Evolutionary conservation across 2,329 filamentous ascomycete genomes (phyloP).

Genomic region (Ophiognomonia clavigignenti-juglandacearum): DNA sequence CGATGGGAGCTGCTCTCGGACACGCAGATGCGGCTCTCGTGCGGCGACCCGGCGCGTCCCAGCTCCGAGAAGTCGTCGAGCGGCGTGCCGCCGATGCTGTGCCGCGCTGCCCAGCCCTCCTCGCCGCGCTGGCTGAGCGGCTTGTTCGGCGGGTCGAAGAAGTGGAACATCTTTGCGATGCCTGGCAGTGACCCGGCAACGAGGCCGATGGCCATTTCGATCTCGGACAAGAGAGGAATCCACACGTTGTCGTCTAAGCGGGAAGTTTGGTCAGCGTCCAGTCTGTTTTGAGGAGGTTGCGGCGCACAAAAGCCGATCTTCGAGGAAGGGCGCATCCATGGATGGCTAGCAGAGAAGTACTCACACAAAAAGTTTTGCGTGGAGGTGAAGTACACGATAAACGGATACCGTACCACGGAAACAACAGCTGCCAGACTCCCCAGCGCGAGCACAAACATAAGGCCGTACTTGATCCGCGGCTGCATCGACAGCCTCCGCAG

Average conservation of each 20-base stretch:
- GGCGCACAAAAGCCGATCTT: too few species aligned
- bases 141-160: background rate
- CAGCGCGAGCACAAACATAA: background rate
- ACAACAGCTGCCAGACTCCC: background rate
- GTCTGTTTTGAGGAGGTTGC: background rate
- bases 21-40: background rate
- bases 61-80: background rate
- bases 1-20: background rate
- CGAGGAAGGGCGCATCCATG: too few species aligned
- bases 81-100: background rate
- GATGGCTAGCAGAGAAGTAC: background rate
- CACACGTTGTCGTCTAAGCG: background rate
- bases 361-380: background rate
- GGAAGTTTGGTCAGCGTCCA: background rate
- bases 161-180: background rate
- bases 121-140: background rate
- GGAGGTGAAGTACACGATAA: background rate
- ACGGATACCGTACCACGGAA: constrained; percentile 1
- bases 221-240: background rate
- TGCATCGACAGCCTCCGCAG: background rate
- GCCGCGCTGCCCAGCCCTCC: background rate
- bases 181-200: background rate
- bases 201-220: background rate
- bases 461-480: background rate
- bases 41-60: background rate